These are phyloP conservation scores for Clonostachys rhizophaga DNA, from an alignment of 2,329 filamentous ascomycete genomes.

Conservation along the genomic window DNA sequence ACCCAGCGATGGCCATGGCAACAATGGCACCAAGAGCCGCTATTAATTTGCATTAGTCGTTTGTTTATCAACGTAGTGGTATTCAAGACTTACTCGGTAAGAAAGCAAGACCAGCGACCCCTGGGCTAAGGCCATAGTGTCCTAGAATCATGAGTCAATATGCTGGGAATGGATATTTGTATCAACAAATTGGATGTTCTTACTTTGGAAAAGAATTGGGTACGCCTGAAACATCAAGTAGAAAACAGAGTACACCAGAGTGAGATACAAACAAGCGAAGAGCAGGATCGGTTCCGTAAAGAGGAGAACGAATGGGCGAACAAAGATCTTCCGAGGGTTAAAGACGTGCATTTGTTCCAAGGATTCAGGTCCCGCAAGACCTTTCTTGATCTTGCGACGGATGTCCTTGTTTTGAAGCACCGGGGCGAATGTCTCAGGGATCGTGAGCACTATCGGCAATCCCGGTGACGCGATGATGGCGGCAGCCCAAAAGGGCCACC, in stretches of 20 bases:
- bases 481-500: slow-evolving; percentile 34
- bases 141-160: slow-evolving; percentile 5
- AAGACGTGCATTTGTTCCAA: slow-evolving; percentile 21
- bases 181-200: neutral
- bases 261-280: slow-evolving; percentile 39
- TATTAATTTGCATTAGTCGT: slow-evolving; percentile 3
- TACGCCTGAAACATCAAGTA: slow-evolving; percentile 49
- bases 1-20: slow-evolving; percentile 12
- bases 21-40: slow-evolving; percentile 14
- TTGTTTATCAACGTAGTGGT: slow-evolving; percentile 2
- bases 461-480: slow-evolving; percentile 18
- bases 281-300: slow-evolving; percentile 45
- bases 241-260: slow-evolving; percentile 44
- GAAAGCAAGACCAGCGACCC: slow-evolving; percentile 40
- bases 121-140: slow-evolving; percentile 37
- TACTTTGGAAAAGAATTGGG: slow-evolving; percentile 39
- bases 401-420: slow-evolving; percentile 46
- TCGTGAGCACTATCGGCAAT: slow-evolving; percentile 23
- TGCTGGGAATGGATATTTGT: neutral
- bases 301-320: slow-evolving; percentile 42
- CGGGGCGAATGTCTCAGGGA: slow-evolving; percentile 43
- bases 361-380: slow-evolving; percentile 10
- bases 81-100: slow-evolving; percentile 34
- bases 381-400: slow-evolving; percentile 34
- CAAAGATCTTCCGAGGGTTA: slow-evolving; percentile 36